phyloP scores from a whole-genome alignment of 2,329 filamentous ascomycete genomes.

The Talaromyces sp. region DNA sequence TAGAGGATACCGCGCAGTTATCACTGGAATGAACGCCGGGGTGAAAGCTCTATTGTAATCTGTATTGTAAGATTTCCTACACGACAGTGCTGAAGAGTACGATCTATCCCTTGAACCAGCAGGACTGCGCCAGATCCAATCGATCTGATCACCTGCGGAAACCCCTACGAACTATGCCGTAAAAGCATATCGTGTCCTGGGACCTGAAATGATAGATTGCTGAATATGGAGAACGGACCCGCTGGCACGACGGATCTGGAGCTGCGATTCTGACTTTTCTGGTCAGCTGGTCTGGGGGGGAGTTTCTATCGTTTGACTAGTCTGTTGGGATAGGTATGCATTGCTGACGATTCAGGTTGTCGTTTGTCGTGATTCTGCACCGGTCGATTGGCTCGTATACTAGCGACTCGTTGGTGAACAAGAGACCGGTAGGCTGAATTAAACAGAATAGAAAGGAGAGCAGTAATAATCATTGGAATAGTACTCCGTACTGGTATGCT shows the following conservation, averaged over 20 bases:
- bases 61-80: background rate
- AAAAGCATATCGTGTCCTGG: slow-evolving; percentile 3
- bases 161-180: background rate
- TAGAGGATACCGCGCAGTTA: background rate
- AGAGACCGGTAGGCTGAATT: background rate
- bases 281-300: slow-evolving; percentile 15
- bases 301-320: background rate
- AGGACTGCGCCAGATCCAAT: slow-evolving; percentile 1
- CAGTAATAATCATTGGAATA: background rate
- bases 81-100: background rate
- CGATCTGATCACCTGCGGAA: slow-evolving; percentile 6
- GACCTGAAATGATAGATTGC: slow-evolving; percentile 1
- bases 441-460: background rate
- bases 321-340: background rate
- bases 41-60: no score
- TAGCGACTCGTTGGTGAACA: background rate
- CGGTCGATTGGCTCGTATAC: background rate
- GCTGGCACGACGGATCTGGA: background rate
- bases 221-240: slow-evolving; percentile 4
- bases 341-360: background rate
- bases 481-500: no score
- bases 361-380: background rate
- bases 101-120: background rate
- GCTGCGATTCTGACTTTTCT: background rate
- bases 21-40: background rate